Evolutionary conservation across 148 eudicot species (phyloP).

Genomic region (Polygonum aviculare): DNA sequence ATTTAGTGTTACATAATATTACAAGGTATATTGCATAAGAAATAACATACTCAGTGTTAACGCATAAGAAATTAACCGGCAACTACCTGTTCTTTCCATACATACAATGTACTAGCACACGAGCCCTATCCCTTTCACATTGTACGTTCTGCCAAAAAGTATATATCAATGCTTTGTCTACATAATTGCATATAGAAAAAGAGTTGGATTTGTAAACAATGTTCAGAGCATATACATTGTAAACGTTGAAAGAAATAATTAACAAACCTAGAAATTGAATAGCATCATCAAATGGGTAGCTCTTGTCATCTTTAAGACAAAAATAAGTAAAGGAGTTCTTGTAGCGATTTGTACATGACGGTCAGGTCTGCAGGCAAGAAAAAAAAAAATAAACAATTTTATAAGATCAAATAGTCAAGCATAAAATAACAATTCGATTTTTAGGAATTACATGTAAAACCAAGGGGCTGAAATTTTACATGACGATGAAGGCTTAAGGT

Average conservation of each 20-base stretch:
- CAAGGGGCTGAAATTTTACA: no score
- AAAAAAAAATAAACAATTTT: constrained; percentile 14
- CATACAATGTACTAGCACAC: constrained; percentile 98
- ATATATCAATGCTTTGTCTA: background rate
- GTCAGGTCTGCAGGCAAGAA: constrained; percentile 66
- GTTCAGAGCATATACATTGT: background rate
- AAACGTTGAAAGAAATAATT: constrained; percentile 2
- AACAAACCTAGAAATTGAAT: constrained; percentile 65
- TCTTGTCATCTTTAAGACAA: no score
- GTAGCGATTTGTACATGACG: constrained; percentile 93
- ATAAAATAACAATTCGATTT: background rate
- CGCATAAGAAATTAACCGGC: background rate
- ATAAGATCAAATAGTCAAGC: background rate
- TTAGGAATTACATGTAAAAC: background rate
- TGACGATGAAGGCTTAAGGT: no score
- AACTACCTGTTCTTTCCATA: constrained; percentile 77
- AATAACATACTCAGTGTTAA: no score
- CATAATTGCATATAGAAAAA: background rate
- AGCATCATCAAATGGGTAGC: no score
- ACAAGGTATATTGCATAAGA: no score
- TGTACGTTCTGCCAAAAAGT: constrained; percentile 64
- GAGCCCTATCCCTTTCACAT: constrained; percentile 84
- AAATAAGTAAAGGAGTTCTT: constrained; percentile 59
- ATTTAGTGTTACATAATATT: no score
- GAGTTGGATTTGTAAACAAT: background rate